These are phyloP conservation scores for Pseudogymnoascus pannorum DNA, from an alignment of 2,329 filamentous ascomycete genomes.

Conservation along the genomic window DNA sequence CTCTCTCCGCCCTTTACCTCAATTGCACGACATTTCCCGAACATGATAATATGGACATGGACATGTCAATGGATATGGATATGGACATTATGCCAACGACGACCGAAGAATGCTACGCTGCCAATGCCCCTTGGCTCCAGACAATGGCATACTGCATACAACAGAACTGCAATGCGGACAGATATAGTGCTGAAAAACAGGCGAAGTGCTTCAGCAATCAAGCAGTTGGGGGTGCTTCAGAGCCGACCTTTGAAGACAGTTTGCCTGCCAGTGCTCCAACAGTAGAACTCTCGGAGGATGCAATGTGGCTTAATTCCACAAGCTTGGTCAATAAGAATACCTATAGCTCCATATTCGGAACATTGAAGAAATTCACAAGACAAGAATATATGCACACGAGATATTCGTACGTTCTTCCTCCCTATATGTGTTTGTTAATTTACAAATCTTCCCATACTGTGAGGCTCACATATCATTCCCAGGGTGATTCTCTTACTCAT, in stretches of 20 bases:
- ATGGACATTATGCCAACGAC: constrained; percentile 15
- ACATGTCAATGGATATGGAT: constrained; percentile 22
- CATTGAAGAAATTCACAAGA: constrained; percentile 24
- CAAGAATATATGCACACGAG: constrained; percentile 26
- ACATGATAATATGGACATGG: background rate
- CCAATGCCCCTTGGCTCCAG: background rate
- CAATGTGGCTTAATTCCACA: constrained; percentile 27
- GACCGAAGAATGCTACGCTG: constrained; percentile 4
- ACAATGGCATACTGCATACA: constrained; percentile 14
- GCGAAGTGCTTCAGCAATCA: constrained; percentile 25
- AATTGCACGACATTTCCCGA: constrained; percentile 24
- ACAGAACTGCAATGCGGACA: constrained; percentile 8
- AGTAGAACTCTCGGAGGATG: constrained; percentile 20
- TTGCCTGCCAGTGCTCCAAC: constrained; percentile 20
- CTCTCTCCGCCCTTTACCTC: constrained; percentile 23
- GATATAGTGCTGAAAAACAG: constrained; percentile 18
- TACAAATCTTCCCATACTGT: background rate
- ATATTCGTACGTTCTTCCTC: constrained; percentile 25
- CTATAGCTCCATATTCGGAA: constrained; percentile 25
- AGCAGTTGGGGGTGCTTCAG: constrained; percentile 18
- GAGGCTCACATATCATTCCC: background rate
- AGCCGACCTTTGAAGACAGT: constrained; percentile 23
- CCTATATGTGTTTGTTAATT: background rate
- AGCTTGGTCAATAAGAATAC: constrained; percentile 25
- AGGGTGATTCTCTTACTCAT: constrained; percentile 19